Evolutionary conservation across 2,329 filamentous ascomycete genomes (phyloP), one percentile per base, ranked within the genome.

Genomic region (Didymella arachidicola): DNA sequence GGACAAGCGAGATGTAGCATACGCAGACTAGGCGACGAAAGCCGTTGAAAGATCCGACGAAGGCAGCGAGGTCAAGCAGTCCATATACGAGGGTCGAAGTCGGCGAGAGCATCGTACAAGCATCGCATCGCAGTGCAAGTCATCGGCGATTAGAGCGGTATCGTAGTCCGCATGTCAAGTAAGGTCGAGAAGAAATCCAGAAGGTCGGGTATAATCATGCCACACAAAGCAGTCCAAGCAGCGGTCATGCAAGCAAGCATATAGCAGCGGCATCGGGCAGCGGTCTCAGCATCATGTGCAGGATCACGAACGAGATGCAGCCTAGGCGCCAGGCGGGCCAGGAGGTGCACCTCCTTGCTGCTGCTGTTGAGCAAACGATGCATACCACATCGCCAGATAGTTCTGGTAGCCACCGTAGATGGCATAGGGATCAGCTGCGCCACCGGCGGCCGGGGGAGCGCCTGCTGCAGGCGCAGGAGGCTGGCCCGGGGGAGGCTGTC

Each of bases 391-490:
- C 39, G 89, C 86, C 59, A 92, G 79, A 74, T 94, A 95, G 67
- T 89, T 89, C 68, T 93, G 85, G 77, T 94, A 94, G 60, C 91
- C 91, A 65, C 91, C 91, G 78, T 93, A 95, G 57, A 88, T 83
- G 57, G 91, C 91, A 77, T 95, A 95, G 39, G 78, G 78, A 56
- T 79, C 78, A 69, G 71, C 72, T 45, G 68, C 69, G 60, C 64
- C 69, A 60, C 64, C 72, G 70, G 91, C 90, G 55, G 91, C 90
- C 55, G 82, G 81, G 47, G 75, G 63, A 39, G 79, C 60, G 79
- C 81, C 61, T 65, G 68, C 62, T 60, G 61, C 64, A 57, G 71
- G 57, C 51, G 68, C 65, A 63, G 66, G 67, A 60, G 65, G 53
- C 51, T 71, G 67, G 34, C 70, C 69, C 59, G 69, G 63, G 53